Percentiles rank a stretch among this genome's conserved stretches.
phyloP scores from a whole-genome alignment of 345 rosid species.

The Eucalyptus marginata region DNA sequence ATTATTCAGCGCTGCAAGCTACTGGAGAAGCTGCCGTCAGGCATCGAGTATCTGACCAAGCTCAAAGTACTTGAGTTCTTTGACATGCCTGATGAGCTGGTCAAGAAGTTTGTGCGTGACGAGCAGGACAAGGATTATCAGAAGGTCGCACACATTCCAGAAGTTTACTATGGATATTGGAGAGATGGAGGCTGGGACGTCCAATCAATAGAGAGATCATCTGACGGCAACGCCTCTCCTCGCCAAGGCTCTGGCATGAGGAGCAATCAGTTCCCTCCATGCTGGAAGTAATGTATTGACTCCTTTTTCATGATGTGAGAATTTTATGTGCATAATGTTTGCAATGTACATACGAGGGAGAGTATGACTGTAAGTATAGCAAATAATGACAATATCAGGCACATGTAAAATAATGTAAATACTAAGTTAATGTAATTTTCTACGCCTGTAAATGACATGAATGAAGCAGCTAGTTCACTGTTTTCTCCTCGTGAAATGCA shows the following conservation, averaged over 20 bases:
- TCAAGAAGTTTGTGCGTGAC: conserved; percentile 1
- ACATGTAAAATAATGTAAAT: background rate
- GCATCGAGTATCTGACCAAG: conserved; percentile 11
- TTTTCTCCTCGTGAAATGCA: background rate
- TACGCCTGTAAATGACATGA: background rate
- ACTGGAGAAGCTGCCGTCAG: conserved; percentile 7
- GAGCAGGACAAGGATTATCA: conserved; percentile 1
- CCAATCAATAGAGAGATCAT: conserved; percentile 1
- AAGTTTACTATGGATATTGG: conserved; percentile 16
- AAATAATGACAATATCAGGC: background rate
- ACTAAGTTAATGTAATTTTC: background rate
- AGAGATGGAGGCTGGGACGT: conserved; percentile 21
- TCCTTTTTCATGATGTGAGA: background rate
- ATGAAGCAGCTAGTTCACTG: background rate
- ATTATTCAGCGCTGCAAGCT: conserved; percentile 12
- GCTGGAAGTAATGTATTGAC: conserved; percentile 3
- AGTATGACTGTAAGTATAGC: background rate
- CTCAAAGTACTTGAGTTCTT: conserved; percentile 19
- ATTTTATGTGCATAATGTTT: background rate
- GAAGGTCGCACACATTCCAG: conserved; percentile 12
- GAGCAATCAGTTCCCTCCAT: conserved; percentile 2
- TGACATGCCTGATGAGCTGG: conserved; percentile 19
- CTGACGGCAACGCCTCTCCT: background rate
- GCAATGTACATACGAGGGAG: background rate
- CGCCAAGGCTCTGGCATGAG: background rate